Percentiles rank a stretch among this genome's conserved stretches.
These are phyloP conservation scores for Sporothrix humicola DNA, from an alignment of 2,329 filamentous ascomycete genomes.

Conservation along the genomic window DNA sequence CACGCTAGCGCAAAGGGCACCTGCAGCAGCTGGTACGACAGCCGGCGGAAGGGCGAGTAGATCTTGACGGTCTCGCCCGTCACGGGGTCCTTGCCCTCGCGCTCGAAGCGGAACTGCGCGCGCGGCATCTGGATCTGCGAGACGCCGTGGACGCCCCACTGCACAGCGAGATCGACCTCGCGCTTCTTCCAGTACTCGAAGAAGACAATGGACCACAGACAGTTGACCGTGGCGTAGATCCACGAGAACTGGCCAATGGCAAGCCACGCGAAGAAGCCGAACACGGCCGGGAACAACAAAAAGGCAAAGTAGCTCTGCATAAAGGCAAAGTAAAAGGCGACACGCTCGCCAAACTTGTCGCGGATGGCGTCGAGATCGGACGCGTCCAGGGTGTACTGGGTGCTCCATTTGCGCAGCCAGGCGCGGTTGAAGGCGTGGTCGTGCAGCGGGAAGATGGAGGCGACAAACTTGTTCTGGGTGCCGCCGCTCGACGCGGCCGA, in stretches of 20 bases:
- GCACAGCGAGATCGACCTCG: conserved; percentile 71
- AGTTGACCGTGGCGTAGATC: conserved; percentile 69
- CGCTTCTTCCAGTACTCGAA: conserved; percentile 82
- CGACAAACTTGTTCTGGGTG: conserved; percentile 62
- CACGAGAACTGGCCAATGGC: conserved; percentile 73
- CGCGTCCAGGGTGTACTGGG: conserved; percentile 69
- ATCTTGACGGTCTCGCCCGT: conserved; percentile 79
- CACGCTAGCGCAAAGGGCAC: conserved; percentile 83
- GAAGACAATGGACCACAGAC: conserved; percentile 74
- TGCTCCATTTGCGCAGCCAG: conserved; percentile 77
- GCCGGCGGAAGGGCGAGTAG: conserved; percentile 76
- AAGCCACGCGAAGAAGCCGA: conserved; percentile 71
- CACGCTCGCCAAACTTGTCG: conserved; percentile 67
- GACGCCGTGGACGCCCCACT: conserved; percentile 75
- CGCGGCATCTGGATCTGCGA: conserved; percentile 69
- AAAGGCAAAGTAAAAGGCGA: conserved; percentile 84
- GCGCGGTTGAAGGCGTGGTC: conserved; percentile 75
- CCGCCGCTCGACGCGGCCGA: conserved; percentile 53
- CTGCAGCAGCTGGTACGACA: conserved; percentile 78
- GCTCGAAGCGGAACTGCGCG: conserved; percentile 78
- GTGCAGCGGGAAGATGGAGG: conserved; percentile 78
- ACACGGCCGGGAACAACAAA: conserved; percentile 69
- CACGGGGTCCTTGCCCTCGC: conserved; percentile 75
- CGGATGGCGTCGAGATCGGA: conserved; percentile 74
- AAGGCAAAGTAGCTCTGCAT: conserved; percentile 77